Percentiles rank a stretch among this genome's conserved stretches.
Evolutionary conservation across 2,329 filamentous ascomycete species (phyloP).

Genomic region (Phialemoniopsis sp.): DNA sequence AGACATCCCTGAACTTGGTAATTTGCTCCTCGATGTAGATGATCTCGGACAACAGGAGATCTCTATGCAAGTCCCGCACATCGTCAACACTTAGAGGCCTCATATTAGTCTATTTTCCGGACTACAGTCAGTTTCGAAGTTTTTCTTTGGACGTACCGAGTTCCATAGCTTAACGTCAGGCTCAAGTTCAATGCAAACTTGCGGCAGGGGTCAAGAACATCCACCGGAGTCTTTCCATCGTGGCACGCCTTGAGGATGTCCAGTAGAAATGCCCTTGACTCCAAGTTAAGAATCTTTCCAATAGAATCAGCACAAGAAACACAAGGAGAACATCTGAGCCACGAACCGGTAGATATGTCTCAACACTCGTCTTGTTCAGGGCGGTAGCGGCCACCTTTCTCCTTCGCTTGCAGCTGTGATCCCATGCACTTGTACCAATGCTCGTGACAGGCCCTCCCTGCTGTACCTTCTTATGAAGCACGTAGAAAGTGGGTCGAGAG

Average conservation of each 20-base stretch:
- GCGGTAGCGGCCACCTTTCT: conserved; percentile 76
- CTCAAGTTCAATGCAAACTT: conserved; percentile 77
- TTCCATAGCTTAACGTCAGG: conserved; percentile 74
- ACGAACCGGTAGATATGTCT: too few relatives aligned
- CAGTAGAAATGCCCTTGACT: too few relatives aligned
- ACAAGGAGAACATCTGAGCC: too few relatives aligned
- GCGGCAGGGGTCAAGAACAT: too few relatives aligned
- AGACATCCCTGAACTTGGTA: conserved; percentile 72
- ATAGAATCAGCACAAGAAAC: too few relatives aligned
- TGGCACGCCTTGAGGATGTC: too few relatives aligned
- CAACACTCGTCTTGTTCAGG: conserved; percentile 67
- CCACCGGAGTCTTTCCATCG: too few relatives aligned
- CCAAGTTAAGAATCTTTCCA: too few relatives aligned
- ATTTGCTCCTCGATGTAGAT: conserved; percentile 71
- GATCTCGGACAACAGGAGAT: conserved; percentile 70
- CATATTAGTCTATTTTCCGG: too few relatives aligned
- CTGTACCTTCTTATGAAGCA: conserved; percentile 57
- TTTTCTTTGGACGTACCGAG: too few relatives aligned
- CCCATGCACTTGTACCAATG: conserved; percentile 64
- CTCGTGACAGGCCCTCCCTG: conserved; percentile 60
- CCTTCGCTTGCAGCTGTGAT: conserved; percentile 71
- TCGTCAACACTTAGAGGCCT: too few relatives aligned
- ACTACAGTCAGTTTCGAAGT: too few relatives aligned
- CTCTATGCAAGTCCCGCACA: conserved; percentile 49
- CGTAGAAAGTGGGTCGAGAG: conserved; percentile 54